Conservation (phyloP, 345 rosid species). For the Pseudoturritis turrita region DNA sequence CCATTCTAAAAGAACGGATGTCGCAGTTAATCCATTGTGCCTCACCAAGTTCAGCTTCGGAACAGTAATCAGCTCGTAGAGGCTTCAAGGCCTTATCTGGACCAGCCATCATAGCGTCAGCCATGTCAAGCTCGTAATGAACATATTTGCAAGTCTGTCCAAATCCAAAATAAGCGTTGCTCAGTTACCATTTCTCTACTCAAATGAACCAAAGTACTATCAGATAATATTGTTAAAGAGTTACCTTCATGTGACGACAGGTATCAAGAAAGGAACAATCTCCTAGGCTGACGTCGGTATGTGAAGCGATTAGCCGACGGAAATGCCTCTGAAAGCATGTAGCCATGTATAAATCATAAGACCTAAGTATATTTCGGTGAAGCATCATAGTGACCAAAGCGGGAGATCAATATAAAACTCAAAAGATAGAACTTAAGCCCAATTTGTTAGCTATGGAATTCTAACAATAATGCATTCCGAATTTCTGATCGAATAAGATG, state of each 20-base stretch:
- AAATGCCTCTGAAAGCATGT: constrained; percentile 76
- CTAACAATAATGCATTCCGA: background rate
- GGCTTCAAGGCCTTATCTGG: constrained; percentile 73
- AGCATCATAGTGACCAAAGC: background rate
- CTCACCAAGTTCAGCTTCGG: constrained; percentile 95
- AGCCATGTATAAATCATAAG: constrained; percentile 1
- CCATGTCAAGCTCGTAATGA: constrained; percentile 93
- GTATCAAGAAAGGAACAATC: constrained; percentile 99
- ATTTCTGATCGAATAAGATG: background rate
- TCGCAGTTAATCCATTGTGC: constrained; percentile 97
- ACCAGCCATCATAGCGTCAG: constrained; percentile 62
- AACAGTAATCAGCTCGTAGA: constrained; percentile 93
- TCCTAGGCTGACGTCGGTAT: constrained; percentile 87
- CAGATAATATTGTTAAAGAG: background rate
- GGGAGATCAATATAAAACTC: background rate
- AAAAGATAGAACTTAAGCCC: background rate
- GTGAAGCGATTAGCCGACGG: constrained; percentile 88
- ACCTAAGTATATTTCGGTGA: background rate
- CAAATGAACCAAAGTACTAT: background rate
- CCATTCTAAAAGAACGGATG: constrained; percentile 87
- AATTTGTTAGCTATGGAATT: background rate
- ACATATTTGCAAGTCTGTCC: constrained; percentile 94
- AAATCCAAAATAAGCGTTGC: constrained; percentile 1
- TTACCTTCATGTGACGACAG: constrained; percentile 99
- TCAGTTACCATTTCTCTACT: background rate